Evolutionary conservation across 352 stramenopile species (phyloP).

Genomic region (Blastocystis sp.): DNA sequence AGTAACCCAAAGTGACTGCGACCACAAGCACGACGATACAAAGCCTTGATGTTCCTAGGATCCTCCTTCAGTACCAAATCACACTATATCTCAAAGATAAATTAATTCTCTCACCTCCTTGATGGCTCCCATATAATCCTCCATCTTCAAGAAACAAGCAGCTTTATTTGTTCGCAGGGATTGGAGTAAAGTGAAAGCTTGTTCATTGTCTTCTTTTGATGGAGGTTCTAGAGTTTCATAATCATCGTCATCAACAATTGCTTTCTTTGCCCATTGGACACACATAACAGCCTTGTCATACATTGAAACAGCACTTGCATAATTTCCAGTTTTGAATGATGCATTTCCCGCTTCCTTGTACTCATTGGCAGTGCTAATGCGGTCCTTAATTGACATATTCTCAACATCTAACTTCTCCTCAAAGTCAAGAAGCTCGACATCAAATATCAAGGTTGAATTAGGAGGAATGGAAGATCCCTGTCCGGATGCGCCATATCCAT

Average conservation of each 20-base stretch:
- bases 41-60: conserved; percentile 79
- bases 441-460: conserved; percentile 75
- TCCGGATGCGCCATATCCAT: conserved; percentile 74
- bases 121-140: conserved; percentile 70
- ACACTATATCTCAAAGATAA: conserved; percentile 34
- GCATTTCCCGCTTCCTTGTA: conserved; percentile 71
- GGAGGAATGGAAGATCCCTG: conserved; percentile 72
- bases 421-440: conserved; percentile 75
- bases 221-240: conserved; percentile 58
- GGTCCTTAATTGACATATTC: conserved; percentile 21
- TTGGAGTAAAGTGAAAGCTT: conserved; percentile 6
- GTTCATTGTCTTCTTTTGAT: conserved; percentile 30
- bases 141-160: conserved; percentile 70
- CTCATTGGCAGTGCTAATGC: conserved; percentile 2
- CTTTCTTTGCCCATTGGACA: conserved; percentile 60
- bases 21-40: conserved; percentile 78
- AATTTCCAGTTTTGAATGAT: conserved; percentile 73
- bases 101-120: background rate
- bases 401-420: conserved; percentile 44
- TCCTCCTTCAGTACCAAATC: conserved; percentile 72
- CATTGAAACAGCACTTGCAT: conserved; percentile 68
- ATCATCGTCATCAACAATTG: conserved; percentile 45
- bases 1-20: conserved; percentile 77
- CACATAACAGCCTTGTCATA: conserved; percentile 70
- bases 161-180: conserved; percentile 71